A percentile compares a stretch with the other conserved stretches of the same genome.
Conservation (phyloP, 140 eudicot species). For the Senecio squalidus region DNA sequence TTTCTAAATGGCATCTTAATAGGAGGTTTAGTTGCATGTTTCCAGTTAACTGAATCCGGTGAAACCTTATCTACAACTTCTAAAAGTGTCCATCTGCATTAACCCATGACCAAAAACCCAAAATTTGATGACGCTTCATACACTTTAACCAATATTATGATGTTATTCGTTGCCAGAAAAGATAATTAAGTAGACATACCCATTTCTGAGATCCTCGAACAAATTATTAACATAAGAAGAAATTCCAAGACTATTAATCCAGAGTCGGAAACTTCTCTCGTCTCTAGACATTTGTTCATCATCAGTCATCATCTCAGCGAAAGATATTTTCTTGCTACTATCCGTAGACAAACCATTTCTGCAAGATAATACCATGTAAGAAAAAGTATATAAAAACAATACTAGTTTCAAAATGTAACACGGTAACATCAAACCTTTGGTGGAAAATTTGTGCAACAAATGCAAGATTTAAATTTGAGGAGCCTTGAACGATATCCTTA, state of each 20-base stretch:
- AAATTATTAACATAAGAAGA: slow-evolving; percentile 72
- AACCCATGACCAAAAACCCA: slow-evolving; percentile 1
- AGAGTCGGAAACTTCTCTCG: slow-evolving; percentile 85
- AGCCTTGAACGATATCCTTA: slow-evolving; percentile 79
- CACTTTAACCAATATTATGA: too few species aligned
- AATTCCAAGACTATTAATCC: slow-evolving; percentile 94
- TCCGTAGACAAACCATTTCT: slow-evolving; percentile 89
- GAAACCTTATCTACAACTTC: slow-evolving; percentile 86
- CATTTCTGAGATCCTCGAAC: slow-evolving; percentile 88
- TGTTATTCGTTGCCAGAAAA: too few species aligned
- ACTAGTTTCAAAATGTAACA: too few species aligned
- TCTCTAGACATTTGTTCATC: slow-evolving; percentile 91
- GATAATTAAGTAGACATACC: slow-evolving; percentile 37
- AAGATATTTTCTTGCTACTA: slow-evolving; percentile 68
- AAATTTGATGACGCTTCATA: background rate
- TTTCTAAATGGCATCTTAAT: slow-evolving; percentile 96
- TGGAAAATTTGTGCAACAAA: slow-evolving; percentile 93
- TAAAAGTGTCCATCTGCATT: slow-evolving; percentile 75
- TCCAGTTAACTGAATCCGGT: slow-evolving; percentile 86
- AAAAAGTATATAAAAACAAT: too few species aligned
- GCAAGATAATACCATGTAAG: slow-evolving; percentile 17
- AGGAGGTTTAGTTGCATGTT: slow-evolving; percentile 91
- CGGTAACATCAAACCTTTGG: slow-evolving; percentile 50
- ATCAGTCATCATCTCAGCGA: slow-evolving; percentile 98
- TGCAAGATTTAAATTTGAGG: slow-evolving; percentile 83